Evolutionary conservation across 495 filamentous ascomycete genomes (phyloP).

Genomic region (Penicillium subrubescens): DNA sequence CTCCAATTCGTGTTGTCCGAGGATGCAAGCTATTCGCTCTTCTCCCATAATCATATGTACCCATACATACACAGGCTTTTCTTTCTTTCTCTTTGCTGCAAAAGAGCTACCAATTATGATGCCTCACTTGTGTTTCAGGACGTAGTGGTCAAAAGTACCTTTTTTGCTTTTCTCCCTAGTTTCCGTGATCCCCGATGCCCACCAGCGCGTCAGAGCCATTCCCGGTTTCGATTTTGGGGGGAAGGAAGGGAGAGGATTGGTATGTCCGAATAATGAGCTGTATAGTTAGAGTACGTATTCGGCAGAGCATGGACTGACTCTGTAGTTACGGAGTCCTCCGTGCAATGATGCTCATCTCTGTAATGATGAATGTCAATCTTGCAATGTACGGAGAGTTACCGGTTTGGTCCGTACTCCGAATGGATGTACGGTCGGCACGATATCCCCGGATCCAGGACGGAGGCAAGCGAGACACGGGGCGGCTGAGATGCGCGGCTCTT

Average conservation of each 20-base stretch:
- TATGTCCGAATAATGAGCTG: not conserved
- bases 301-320: not conserved
- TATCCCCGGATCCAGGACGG: not conserved
- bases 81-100: slow-evolving; percentile 6
- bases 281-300: not conserved
- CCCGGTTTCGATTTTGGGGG: not conserved
- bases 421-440: not conserved
- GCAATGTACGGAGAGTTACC: not conserved
- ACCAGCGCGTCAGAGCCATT: not conserved
- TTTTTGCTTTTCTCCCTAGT: not conserved
- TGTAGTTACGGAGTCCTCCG: not conserved
- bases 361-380: not conserved
- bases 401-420: not conserved
- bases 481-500: slow-evolving; percentile 4
- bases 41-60: not conserved
- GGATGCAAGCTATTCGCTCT: not conserved
- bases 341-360: not conserved
- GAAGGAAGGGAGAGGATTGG: not conserved
- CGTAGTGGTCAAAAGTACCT: slow-evolving; percentile 9
- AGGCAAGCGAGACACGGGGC: not conserved
- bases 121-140: slow-evolving; percentile 9
- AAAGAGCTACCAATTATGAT: slow-evolving; percentile 13
- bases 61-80: not conserved
- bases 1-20: not conserved
- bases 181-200: not conserved